Evolutionary conservation across 495 filamentous ascomycete species (phyloP), one percentile per base, ranked within the genome.

Genomic region (Usnea hakonensis): DNA sequence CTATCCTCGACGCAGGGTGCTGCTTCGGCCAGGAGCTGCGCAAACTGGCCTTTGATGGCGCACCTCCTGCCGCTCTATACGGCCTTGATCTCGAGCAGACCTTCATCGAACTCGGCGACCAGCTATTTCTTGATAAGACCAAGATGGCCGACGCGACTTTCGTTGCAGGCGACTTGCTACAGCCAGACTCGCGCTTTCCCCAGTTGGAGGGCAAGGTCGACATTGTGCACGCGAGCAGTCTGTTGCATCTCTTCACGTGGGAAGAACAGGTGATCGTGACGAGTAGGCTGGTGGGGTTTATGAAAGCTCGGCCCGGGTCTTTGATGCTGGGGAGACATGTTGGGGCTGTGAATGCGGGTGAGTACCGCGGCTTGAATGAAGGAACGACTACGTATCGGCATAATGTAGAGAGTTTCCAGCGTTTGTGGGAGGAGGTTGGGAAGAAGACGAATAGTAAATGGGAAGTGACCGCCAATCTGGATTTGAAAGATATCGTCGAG

Each of bases 231-330:
- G 77, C 79, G 0, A 72, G 71, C 4, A 77, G 76, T 0, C 81
- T 89, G 66, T 81, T 89, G 50, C 85, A 88, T 59, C 73, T 87
- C 9, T 89, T 85, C 59, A 63, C 61, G 17, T 82, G 73, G 65
- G 76, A 79, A 1, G 69, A 80, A 11, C 85, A 88, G 65, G 65
- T 82, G 5, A 40, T 60, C 0, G 66, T 81, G 11, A 78, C 76
- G 3, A 78, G 77, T 62, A 70, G 73, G 7, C 65, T 87, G 5
- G 68, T 80, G 0, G 64, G 59, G 30, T 70, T 88, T 36, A 32
- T 54, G 23, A 32, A 30, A 11, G 21, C 36, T n/a, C 6, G 19
- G 38, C 50, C 56, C 14, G 62, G 65, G n/a, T 57, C 61, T 1
- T 9, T 67, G 48, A 61, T 67, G 13, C 16, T 64, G 7, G 62